Evolutionary conservation across 352 stramenopile genomes (phyloP).

Genomic region (Pythium dissotocum): DNA sequence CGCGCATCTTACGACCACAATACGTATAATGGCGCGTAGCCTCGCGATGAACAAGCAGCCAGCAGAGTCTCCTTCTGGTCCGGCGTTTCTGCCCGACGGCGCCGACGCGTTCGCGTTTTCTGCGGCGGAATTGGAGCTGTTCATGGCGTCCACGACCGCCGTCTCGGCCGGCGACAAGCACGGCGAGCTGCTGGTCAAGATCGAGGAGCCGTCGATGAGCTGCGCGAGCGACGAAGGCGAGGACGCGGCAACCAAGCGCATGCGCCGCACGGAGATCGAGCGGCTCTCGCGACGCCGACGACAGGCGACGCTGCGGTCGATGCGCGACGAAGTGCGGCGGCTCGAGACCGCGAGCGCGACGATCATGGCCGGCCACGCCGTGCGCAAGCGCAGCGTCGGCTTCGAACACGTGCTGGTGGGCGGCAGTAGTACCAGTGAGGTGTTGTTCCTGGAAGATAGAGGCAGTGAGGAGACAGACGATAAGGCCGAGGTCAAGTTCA

Average conservation of each 20-base stretch:
- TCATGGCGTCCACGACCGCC: background rate
- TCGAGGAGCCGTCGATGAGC: conserved; percentile 9
- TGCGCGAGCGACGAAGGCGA: background rate
- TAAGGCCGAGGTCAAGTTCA: conserved; percentile 18
- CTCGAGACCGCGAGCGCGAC: conserved; percentile 43
- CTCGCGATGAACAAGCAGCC: no score
- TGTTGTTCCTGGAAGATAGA: background rate
- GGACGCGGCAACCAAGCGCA: conserved; percentile 18
- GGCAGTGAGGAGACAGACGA: background rate
- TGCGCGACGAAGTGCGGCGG: conserved; percentile 43
- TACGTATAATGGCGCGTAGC: no score
- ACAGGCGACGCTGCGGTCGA: conserved; percentile 24
- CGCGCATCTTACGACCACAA: no score
- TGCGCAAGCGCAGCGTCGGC: background rate
- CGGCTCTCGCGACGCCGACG: conserved; percentile 42
- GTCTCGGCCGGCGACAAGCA: background rate
- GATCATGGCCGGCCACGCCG: conserved; percentile 20
- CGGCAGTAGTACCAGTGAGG: background rate
- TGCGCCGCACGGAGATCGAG: conserved; percentile 50
- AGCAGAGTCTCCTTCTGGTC: no score
- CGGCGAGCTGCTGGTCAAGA: conserved; percentile 8
- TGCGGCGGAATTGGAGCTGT: conserved; percentile 17
- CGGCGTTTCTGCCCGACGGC: no score
- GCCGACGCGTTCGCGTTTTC: conserved; percentile 1
- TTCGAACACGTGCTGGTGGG: background rate